Evolutionary conservation across 331 rosid species (phyloP).

Genomic region (Rhamnella rubrinervis): DNA sequence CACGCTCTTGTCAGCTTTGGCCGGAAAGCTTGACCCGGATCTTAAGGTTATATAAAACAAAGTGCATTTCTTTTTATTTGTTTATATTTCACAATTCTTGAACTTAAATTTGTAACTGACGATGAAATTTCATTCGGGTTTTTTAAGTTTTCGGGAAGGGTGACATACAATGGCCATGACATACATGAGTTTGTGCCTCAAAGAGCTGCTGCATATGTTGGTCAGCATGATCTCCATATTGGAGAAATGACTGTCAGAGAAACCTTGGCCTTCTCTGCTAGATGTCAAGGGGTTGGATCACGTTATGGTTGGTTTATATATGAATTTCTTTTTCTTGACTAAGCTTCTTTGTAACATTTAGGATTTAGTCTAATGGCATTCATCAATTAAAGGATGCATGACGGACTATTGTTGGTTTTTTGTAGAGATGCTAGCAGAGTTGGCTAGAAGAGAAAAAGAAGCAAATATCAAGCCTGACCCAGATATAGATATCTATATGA

Average conservation of each 20-base stretch:
- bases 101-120: too few relatives aligned
- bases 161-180: conserved; percentile 41
- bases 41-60: conserved; percentile 33
- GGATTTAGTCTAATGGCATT: too few relatives aligned
- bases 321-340: not conserved
- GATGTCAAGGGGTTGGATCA: conserved; percentile 53
- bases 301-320: conserved; percentile 29
- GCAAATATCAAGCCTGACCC: conserved; percentile 45
- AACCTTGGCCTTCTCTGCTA: conserved; percentile 49
- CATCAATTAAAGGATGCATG: not conserved
- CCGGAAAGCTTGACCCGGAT: conserved; percentile 51
- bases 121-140: too few relatives aligned
- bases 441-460: conserved; percentile 49
- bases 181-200: conserved; percentile 52
- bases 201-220: conserved; percentile 47
- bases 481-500: conserved; percentile 51
- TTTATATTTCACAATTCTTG: too few relatives aligned
- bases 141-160: conserved; percentile 40
- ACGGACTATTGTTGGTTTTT: not conserved
- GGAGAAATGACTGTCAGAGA: conserved; percentile 59
- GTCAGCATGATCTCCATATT: conserved; percentile 50
- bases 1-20: conserved; percentile 47
- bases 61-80: too few relatives aligned
- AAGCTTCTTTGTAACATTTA: not conserved
- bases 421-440: conserved; percentile 41